These are phyloP conservation scores for Saccharomycopsis hybrid DNA, from an alignment of 1,139 yeast genomes.

Conservation along the genomic window DNA sequence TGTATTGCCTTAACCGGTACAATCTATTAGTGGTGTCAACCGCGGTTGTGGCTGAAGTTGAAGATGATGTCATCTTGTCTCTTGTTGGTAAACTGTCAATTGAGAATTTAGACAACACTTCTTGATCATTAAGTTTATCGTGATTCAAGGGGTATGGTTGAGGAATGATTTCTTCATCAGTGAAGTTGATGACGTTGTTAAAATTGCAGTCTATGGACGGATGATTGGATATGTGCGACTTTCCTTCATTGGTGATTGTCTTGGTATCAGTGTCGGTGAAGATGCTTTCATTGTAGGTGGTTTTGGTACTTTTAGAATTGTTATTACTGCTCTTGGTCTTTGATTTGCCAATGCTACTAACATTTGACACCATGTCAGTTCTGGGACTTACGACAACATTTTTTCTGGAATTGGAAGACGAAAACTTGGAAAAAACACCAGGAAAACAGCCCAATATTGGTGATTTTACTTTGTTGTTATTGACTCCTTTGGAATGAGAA, in stretches of 20 bases:
- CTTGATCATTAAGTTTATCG: slow-evolving; percentile 13
- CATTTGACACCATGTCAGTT: too few relatives aligned
- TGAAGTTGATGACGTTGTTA: slow-evolving; percentile 14
- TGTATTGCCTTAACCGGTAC: slow-evolving; percentile 53
- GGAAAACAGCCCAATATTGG: slow-evolving; percentile 11
- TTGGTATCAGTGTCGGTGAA: too few relatives aligned
- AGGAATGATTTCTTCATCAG: slow-evolving; percentile 15
- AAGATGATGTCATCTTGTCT: background rate
- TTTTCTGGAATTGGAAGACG: background rate
- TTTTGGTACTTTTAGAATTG: too few relatives aligned
- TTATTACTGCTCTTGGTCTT: too few relatives aligned
- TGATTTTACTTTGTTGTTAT: background rate
- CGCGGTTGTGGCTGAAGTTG: slow-evolving; percentile 13
- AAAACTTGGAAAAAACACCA: slow-evolving; percentile 8
- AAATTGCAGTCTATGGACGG: slow-evolving; percentile 9
- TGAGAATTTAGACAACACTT: background rate
- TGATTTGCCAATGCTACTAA: too few relatives aligned
- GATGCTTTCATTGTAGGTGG: background rate
- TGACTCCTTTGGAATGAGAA: too few relatives aligned
- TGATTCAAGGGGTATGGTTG: slow-evolving; percentile 4
- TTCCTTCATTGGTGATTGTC: too few relatives aligned
- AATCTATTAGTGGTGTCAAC: slow-evolving; percentile 56
- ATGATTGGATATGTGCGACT: background rate
- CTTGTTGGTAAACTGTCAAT: background rate
- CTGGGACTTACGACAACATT: too few relatives aligned